Percentiles rank a stretch among this genome's conserved stretches.
phyloP scores from a whole-genome alignment of 805 yeast species.

The Candida succiphila region DNA sequence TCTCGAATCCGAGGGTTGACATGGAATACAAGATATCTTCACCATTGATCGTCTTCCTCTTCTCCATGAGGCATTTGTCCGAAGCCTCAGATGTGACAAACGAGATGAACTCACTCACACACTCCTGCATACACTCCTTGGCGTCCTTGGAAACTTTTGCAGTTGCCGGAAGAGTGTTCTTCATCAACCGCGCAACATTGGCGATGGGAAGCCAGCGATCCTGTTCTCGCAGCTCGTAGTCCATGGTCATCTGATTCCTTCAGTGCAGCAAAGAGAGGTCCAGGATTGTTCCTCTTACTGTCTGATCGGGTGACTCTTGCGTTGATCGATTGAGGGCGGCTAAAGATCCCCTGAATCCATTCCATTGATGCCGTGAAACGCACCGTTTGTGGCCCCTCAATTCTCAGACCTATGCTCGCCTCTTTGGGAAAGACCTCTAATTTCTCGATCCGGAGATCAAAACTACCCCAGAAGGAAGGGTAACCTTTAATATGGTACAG shows the following conservation, averaged over 20 bases:
- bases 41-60: constrained; percentile 62
- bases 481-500: too few relatives aligned
- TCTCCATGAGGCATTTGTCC: constrained; percentile 53
- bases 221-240: constrained; percentile 47
- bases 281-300: too few relatives aligned
- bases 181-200: constrained; percentile 69
- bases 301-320: too few relatives aligned
- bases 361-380: too few relatives aligned
- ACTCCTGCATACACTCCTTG: constrained; percentile 67
- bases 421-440: too few relatives aligned
- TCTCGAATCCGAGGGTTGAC: constrained; percentile 58
- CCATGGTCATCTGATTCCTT: constrained; percentile 11
- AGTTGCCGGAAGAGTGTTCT: constrained; percentile 56
- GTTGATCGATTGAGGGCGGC: too few relatives aligned
- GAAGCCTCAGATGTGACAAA: constrained; percentile 59
- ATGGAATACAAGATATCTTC: constrained; percentile 58
- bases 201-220: constrained; percentile 56
- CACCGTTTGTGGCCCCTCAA: too few relatives aligned
- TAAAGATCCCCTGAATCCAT: too few relatives aligned
- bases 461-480: too few relatives aligned
- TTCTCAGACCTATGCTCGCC: too few relatives aligned
- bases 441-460: too few relatives aligned
- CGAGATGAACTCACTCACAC: constrained; percentile 58
- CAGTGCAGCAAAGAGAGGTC: too few relatives aligned
- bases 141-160: constrained; percentile 77